A percentile compares a stretch with the other conserved stretches of the same genome.
These are phyloP conservation scores for Rosa multiflora DNA, from an alignment of 306 rosid species.

Conservation along the genomic window DNA sequence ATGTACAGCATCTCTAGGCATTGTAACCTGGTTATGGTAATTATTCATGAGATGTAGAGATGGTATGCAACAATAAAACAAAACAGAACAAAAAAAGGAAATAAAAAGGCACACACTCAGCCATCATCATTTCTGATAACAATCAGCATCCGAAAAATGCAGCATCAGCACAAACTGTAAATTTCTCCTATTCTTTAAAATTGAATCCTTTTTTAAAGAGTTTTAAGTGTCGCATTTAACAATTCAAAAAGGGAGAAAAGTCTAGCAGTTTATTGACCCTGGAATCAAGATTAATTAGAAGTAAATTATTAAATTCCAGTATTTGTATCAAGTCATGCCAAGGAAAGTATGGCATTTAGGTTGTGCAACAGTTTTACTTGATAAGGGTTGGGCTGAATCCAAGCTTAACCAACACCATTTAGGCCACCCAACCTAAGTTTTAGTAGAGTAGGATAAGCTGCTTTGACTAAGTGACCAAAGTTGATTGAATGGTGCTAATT, in stretches of 20 bases:
- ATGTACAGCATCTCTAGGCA: constrained; percentile 95
- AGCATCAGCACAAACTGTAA: not conserved
- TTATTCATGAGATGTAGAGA: not conserved
- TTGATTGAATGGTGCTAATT: too few species aligned
- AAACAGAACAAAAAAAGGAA: not conserved
- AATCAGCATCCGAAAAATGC: not conserved
- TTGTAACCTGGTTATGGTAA: constrained; percentile 60
- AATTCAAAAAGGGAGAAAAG: not conserved
- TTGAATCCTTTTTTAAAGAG: too few species aligned
- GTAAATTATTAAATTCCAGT: not conserved
- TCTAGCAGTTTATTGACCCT: not conserved
- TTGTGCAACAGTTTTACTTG: not conserved
- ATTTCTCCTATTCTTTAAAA: not conserved
- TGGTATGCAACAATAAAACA: not conserved
- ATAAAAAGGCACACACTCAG: not conserved
- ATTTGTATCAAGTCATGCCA: not conserved
- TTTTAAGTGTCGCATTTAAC: not conserved
- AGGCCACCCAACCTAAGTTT: not conserved
- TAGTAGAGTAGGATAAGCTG: not conserved
- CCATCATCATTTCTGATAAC: not conserved
- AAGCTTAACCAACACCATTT: not conserved
- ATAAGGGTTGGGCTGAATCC: not conserved
- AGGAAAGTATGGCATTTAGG: not conserved
- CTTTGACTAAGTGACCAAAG: not conserved
- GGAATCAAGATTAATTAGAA: not conserved